Evolutionary conservation across 257 asterid species (phyloP), one percentile per base, ranked within the genome.

Genomic region (Fraxinus excelsior): DNA sequence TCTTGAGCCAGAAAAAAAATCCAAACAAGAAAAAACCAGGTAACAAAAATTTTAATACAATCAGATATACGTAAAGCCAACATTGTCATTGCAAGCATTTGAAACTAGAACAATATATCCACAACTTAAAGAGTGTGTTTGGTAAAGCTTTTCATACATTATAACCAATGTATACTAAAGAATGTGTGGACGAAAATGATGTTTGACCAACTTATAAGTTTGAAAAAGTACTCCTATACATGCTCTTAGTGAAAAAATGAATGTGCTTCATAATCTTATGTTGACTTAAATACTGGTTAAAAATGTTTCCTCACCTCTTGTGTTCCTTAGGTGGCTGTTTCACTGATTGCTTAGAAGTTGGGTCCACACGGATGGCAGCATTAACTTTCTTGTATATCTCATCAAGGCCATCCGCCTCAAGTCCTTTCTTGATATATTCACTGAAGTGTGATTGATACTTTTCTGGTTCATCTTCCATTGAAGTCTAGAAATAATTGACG

Each of bases 401-500:
- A 82, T 87, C 89, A 8, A 87, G 75, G 74, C 42, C 44, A n/a
- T 82, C 86, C 51, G 86, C 62, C 71, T 83, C 85, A n/a, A 85
- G 62, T 31, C 86, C 86, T 1, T 74, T 79, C 82, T 87, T 87
- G 46, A 81, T 46, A 56, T 77, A 83, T 79, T 32, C 53, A 58
- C 87, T 71, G 78, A 85, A 87, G 80, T 85, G 87, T 2, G 86
- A 38, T 29, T 85, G 87, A 37, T 74, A 87, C 77, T 85, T 87
- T n/a, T 85, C 91, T 4, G 90, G 87, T 46, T 87, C 91, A 62
- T 87, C 89, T 73, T 87, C 91, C 74, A 75, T 76, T 87, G 83
- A 74, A 19, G 84, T 81, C 89, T 83, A 49, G 28, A 70, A 21
- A 75, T 16, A 31, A 40, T 71, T 4, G 29, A 23, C 7, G 21